These are phyloP conservation scores for Globisporangium cylindrosporum DNA, from an alignment of 352 stramenopile species.

Conservation along the genomic window DNA sequence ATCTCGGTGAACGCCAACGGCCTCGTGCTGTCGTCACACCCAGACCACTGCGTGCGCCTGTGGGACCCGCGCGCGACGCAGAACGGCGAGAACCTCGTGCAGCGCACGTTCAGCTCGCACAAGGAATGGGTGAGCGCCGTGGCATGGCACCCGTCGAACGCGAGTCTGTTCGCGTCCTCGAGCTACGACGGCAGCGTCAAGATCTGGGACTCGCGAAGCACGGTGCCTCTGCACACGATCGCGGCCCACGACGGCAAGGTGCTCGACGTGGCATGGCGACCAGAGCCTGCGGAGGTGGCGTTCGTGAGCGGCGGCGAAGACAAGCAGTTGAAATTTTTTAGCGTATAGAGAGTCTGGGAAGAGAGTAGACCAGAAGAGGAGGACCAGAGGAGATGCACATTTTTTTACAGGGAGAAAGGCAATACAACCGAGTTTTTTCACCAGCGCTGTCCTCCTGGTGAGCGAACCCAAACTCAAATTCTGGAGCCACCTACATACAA, in stretches of 20 bases:
- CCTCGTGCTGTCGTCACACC: conserved; percentile 74
- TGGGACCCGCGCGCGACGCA: conserved; percentile 76
- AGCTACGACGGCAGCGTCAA: conserved; percentile 80
- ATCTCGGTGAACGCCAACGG: conserved; percentile 64
- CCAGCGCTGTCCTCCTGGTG: background rate
- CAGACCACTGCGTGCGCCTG: conserved; percentile 77
- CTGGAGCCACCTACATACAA: too few species aligned
- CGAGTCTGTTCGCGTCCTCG: conserved; percentile 68
- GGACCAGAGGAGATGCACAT: background rate
- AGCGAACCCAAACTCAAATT: too few species aligned
- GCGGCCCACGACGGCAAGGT: conserved; percentile 72
- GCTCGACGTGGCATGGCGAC: conserved; percentile 63
- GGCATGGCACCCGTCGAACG: conserved; percentile 55
- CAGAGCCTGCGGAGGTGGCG: conserved; percentile 28
- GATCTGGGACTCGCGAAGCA: conserved; percentile 75
- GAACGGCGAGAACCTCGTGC: conserved; percentile 65
- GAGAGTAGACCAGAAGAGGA: background rate
- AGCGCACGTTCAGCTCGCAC: conserved; percentile 82
- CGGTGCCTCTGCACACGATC: conserved; percentile 76
- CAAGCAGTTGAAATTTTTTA: conserved; percentile 87
- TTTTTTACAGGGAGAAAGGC: conserved; percentile 7
- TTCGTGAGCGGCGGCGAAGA: conserved; percentile 82
- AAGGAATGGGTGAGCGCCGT: conserved; percentile 83
- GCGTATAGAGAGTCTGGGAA: conserved; percentile 43
- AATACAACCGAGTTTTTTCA: background rate